Evolutionary conservation across 2,329 filamentous ascomycete genomes (phyloP).

Genomic region (Thermothelomyces thermophilus): DNA sequence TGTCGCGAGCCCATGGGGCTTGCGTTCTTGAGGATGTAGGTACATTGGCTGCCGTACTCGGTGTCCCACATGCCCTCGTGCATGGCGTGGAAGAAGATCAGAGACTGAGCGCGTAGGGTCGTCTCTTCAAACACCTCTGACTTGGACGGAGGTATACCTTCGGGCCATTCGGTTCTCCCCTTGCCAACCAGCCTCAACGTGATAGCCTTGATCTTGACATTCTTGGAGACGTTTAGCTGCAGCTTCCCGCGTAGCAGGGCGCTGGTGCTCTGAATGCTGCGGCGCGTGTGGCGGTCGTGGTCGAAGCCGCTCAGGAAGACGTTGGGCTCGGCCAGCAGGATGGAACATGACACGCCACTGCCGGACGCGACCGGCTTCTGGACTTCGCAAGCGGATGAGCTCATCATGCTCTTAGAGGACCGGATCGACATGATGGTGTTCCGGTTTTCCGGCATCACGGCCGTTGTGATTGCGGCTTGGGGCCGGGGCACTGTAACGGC

Average conservation of each 20-base stretch:
- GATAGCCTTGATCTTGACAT: constrained; percentile 86
- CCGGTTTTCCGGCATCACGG: constrained; percentile 32
- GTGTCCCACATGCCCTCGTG: constrained; percentile 51
- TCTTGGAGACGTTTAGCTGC: constrained; percentile 76
- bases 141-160: constrained; percentile 86
- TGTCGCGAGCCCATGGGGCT: constrained; percentile 30
- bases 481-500: constrained; percentile 26
- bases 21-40: constrained; percentile 41
- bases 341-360: constrained; percentile 67
- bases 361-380: constrained; percentile 73
- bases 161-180: constrained; percentile 90
- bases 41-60: constrained; percentile 58
- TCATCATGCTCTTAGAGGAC: constrained; percentile 45
- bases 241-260: constrained; percentile 81
- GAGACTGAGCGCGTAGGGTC: constrained; percentile 77
- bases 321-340: constrained; percentile 71
- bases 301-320: constrained; percentile 76
- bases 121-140: constrained; percentile 78
- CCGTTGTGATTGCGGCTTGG: constrained; percentile 23
- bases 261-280: constrained; percentile 56
- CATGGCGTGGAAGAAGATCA: constrained; percentile 85
- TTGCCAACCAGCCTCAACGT: constrained; percentile 80
- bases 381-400: constrained; percentile 46
- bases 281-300: constrained; percentile 52
- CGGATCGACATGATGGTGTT: constrained; percentile 47